A percentile compares a stretch with the other conserved stretches of the same genome.
These are phyloP conservation scores for Anthracocystis walkeri DNA, from an alignment of 1,284 basidiomycete genomes.

Conservation along the genomic window DNA sequence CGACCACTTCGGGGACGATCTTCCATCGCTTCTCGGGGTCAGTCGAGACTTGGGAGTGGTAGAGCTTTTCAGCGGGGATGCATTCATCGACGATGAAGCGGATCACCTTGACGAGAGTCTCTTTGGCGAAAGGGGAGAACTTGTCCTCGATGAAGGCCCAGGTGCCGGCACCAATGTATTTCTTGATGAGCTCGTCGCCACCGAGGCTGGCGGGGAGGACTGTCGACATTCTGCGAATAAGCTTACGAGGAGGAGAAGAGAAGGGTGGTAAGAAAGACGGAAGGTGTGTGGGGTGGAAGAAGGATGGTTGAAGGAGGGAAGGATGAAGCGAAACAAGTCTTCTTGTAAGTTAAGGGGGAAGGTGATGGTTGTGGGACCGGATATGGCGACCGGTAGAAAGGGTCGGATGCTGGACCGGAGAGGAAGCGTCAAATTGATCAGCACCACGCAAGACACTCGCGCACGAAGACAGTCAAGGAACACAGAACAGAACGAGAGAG, in stretches of 20 bases:
- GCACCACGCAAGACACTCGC: too few relatives aligned
- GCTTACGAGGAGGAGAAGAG: not conserved
- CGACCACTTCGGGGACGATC: constrained; percentile 82
- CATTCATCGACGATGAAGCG: constrained; percentile 89
- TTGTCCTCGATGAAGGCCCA: constrained; percentile 70
- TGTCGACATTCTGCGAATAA: constrained; percentile 24
- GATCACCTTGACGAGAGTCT: constrained; percentile 84
- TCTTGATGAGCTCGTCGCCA: constrained; percentile 55
- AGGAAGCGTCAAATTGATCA: not conserved
- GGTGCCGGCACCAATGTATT: constrained; percentile 59
- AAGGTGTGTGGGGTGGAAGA: not conserved
- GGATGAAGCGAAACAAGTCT: not conserved
- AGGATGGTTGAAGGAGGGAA: not conserved
- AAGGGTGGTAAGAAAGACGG: not conserved
- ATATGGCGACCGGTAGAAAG: constrained; percentile 1
- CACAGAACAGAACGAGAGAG: too few relatives aligned
- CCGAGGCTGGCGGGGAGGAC: constrained; percentile 36
- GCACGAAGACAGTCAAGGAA: too few relatives aligned
- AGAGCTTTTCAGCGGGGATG: constrained; percentile 81
- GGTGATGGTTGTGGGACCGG: not conserved
- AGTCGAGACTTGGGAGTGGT: constrained; percentile 83
- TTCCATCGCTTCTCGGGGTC: constrained; percentile 85
- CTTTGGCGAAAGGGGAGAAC: constrained; percentile 85
- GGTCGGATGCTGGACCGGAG: constrained; percentile 1
- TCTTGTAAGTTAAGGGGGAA: not conserved